Evolutionary conservation across 2,329 filamentous ascomycete species (phyloP).

Genomic region (Fusarium annulatum): DNA sequence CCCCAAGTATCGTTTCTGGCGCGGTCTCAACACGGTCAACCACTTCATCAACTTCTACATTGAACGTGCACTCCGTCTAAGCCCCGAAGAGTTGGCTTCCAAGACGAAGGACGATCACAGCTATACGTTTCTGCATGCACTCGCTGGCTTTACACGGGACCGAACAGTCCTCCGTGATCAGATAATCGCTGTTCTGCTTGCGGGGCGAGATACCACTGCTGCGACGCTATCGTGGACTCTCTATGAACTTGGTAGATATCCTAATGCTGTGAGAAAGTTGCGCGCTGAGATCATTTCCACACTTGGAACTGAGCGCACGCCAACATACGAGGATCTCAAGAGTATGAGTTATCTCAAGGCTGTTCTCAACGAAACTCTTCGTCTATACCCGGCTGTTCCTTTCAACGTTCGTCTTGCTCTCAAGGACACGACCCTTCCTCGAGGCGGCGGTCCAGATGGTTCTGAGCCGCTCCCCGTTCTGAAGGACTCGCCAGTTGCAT

Average conservation of each 20-base stretch:
- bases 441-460: constrained; percentile 74
- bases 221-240: constrained; percentile 82
- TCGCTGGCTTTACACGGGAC: constrained; percentile 82
- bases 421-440: constrained; percentile 78
- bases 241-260: constrained; percentile 82
- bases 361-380: constrained; percentile 80
- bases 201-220: constrained; percentile 89
- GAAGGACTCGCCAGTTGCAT: constrained; percentile 73
- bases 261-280: constrained; percentile 73
- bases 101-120: constrained; percentile 77
- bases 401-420: constrained; percentile 81
- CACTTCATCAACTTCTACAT: constrained; percentile 83
- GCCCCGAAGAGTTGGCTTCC: constrained; percentile 75
- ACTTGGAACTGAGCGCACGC: constrained; percentile 71
- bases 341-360: constrained; percentile 84
- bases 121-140: constrained; percentile 88
- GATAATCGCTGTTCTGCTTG: constrained; percentile 82
- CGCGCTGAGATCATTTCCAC: constrained; percentile 76
- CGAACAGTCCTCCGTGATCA: constrained; percentile 82
- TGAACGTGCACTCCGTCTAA: constrained; percentile 75
- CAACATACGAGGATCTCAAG: constrained; percentile 85
- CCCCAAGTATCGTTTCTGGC: constrained; percentile 72
- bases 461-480: constrained; percentile 71
- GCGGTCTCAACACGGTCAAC: constrained; percentile 75
- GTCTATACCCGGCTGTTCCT: constrained; percentile 81